Base-by-base conservation (phyloP, 2,329 filamentous ascomycete genomes). In the Aspergillus fijiensis region DNA sequence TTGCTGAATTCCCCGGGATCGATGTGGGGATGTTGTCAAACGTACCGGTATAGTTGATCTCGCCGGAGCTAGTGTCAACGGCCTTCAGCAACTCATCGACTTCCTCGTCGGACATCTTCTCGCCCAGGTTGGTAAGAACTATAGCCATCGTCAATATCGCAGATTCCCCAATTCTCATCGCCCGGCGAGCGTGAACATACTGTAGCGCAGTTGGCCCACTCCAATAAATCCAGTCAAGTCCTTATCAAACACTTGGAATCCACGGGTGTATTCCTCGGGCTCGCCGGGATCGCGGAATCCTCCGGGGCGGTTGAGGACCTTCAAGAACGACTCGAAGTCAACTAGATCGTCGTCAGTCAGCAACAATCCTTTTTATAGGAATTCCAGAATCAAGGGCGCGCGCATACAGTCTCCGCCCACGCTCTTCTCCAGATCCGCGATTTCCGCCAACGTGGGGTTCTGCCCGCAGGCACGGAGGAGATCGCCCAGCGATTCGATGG, bases 21-120 rank as follows among this genome's bases (percentile, higher is more conserved):
- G 23, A 14, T 12, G 21, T 5, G 14, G n/a, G 48, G 12, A 7
- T 7, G 27, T 11, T 47, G 31, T 39, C 29, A 54, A 76, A 29
- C 87, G 65, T 83, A 95, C 92, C 92, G 67, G 90, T 93, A 79
- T 99, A 99, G 83, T 98, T 96, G 79, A 99, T 91, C 85, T 98
- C 93, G 69, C 94, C 93, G 58, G 89, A 94, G 80, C 89, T 95
- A 63, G 93, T 96, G 76, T 99, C 95, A 66, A 98, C 94, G 0
- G 93, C 92, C 88, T 98, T 99, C 77, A 99, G 88, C 74, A 99
- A 85, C 85, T 99, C 95, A 77, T 98, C 94, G 52, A 99, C 95
- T 84, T 99, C 95, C 65, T 98, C 95, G 72, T 99, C 94, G 63
- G 90, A 91, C 92, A 99, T 97, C 85, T 98, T 98, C 88, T 99